Percentiles rank a stretch among this genome's conserved stretches.
phyloP scores from a whole-genome alignment of 1,284 basidiomycete species.

The Ceratobasidium sp. region DNA sequence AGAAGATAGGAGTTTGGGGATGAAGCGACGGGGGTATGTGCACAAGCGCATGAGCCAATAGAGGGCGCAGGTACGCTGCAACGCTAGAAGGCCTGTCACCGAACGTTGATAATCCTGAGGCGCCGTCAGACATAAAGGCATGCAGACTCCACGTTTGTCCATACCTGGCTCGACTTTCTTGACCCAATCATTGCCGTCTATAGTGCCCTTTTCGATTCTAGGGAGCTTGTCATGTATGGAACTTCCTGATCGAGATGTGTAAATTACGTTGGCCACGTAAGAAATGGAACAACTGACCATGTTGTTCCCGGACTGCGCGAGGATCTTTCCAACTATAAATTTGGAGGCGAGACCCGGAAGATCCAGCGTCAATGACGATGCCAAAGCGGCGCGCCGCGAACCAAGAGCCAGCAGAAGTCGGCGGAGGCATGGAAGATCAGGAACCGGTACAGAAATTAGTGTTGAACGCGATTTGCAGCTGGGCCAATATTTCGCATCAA shows the following conservation, averaged over 20 bases:
- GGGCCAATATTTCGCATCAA: slow-evolving; percentile 1
- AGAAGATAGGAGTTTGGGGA: slow-evolving; percentile 84
- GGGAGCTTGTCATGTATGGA: slow-evolving; percentile 63
- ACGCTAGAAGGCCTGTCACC: slow-evolving; percentile 73
- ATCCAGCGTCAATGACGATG: slow-evolving; percentile 97
- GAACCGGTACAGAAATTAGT: neutral
- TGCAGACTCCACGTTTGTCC: slow-evolving; percentile 49
- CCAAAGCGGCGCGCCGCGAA: slow-evolving; percentile 84
- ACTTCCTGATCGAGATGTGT: slow-evolving; percentile 54
- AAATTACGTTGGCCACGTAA: neutral
- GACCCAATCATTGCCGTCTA: slow-evolving; percentile 82
- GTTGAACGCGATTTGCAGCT: neutral
- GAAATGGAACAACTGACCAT: slow-evolving; percentile 33
- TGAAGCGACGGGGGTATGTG: slow-evolving; percentile 87
- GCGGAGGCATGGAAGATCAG: slow-evolving; percentile 67
- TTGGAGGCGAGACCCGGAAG: slow-evolving; percentile 93
- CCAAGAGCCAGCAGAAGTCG: slow-evolving; percentile 71
- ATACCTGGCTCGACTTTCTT: slow-evolving; percentile 91
- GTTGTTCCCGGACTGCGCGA: slow-evolving; percentile 57
- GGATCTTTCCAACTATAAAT: slow-evolving; percentile 97
- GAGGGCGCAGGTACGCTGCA: slow-evolving; percentile 76
- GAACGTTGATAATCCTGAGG: slow-evolving; percentile 85
- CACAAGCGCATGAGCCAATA: slow-evolving; percentile 81
- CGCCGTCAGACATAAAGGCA: slow-evolving; percentile 23
- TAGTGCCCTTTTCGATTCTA: slow-evolving; percentile 90